Evolutionary conservation across 805 yeast species (phyloP).

Genomic region (Sugiyamaella americana): DNA sequence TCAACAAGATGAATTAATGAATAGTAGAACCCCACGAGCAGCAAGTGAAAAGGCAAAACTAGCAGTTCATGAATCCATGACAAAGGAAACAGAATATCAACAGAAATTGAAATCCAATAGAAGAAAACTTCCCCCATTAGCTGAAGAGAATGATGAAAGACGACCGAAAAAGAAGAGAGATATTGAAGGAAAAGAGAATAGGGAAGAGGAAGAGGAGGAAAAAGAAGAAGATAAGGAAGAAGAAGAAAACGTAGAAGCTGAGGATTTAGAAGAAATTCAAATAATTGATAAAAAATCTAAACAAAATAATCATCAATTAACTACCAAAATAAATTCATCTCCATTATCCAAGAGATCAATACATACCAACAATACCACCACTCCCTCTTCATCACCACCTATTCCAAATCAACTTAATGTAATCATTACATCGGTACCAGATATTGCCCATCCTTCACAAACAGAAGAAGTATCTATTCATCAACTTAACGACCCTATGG

Average conservation of each 20-base stretch:
- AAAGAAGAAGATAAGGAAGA: neutral
- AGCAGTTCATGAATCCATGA: conserved; percentile 63
- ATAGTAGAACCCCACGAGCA: conserved; percentile 25
- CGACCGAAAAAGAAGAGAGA: conserved; percentile 18
- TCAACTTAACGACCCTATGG: conserved; percentile 35
- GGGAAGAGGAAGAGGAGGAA: neutral
- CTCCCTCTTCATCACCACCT: conserved; percentile 1
- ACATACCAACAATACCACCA: too few relatives aligned
- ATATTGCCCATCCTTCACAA: conserved; percentile 17
- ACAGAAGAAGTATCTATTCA: conserved; percentile 50
- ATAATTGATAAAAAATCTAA: conserved; percentile 3
- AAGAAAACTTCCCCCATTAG: conserved; percentile 31
- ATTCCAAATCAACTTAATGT: conserved; percentile 5
- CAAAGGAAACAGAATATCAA: conserved; percentile 52
- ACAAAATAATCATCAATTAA: neutral
- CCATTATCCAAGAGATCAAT: too few relatives aligned
- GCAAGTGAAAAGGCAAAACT: conserved; percentile 64
- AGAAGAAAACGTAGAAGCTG: neutral
- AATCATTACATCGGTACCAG: conserved; percentile 27
- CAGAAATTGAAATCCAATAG: neutral
- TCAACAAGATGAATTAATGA: conserved; percentile 8
- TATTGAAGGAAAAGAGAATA: neutral
- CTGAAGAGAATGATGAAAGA: conserved; percentile 37
- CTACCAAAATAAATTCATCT: neutral
- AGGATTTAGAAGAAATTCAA: neutral